A percentile compares a stretch with the other conserved stretches of the same genome.
phyloP scores from a whole-genome alignment of 1,139 yeast genomes.

The Taphrina populina region DNA sequence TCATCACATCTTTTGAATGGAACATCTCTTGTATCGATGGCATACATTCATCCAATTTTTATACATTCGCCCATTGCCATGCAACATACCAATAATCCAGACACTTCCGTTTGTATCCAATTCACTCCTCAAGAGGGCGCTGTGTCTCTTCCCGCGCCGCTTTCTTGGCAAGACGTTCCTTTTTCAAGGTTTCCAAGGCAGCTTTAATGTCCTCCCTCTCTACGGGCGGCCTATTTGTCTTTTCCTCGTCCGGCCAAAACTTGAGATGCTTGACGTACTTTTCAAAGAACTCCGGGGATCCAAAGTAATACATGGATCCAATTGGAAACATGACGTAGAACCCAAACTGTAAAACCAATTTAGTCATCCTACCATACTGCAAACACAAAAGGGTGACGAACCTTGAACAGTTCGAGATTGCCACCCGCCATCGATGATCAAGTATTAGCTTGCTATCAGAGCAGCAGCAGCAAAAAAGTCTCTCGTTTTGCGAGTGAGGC shows the following conservation, averaged over 20 bases:
- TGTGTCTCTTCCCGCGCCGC: constrained; percentile 4
- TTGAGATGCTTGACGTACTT: constrained; percentile 33
- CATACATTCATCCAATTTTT: too few species aligned
- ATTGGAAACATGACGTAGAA: constrained; percentile 34
- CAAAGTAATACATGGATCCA: constrained; percentile 33
- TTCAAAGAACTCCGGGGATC: constrained; percentile 31
- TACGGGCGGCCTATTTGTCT: constrained; percentile 31
- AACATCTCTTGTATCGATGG: too few species aligned
- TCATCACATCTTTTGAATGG: too few species aligned
- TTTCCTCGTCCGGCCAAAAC: constrained; percentile 32
- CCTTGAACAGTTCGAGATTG: constrained; percentile 31
- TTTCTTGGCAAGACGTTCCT: constrained; percentile 20
- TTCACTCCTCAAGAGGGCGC: too few species aligned
- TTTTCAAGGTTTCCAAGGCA: constrained; percentile 19
- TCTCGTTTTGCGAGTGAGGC: too few species aligned
- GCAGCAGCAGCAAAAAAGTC: too few species aligned
- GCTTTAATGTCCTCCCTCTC: constrained; percentile 33
- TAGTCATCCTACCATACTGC: background rate
- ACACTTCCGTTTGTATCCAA: too few species aligned
- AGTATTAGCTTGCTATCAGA: too few species aligned
- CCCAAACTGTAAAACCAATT: constrained; percentile 22
- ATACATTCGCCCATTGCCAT: too few species aligned
- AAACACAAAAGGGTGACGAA: background rate
- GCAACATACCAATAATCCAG: too few species aligned
- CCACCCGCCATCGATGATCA: constrained; percentile 32